A percentile compares a stretch with the other conserved stretches of the same genome.
phyloP scores from a whole-genome alignment of 768 basidiomycete species.

The Amanita subjunquillea region DNA sequence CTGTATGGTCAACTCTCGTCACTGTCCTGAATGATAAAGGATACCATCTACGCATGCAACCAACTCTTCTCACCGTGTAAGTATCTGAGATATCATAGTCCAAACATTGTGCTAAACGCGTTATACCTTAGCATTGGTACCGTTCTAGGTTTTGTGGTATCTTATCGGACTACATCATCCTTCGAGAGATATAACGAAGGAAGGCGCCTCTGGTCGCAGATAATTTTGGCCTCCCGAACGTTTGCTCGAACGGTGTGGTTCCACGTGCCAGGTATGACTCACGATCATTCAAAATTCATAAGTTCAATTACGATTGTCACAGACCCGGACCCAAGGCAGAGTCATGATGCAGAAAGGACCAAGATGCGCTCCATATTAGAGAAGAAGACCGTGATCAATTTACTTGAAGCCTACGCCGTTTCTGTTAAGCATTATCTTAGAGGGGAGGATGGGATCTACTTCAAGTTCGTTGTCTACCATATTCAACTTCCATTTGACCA shows the following conservation, averaged over 20 bases:
- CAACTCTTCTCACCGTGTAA: constrained; percentile 62
- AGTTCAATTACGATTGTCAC: not conserved
- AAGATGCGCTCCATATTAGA: constrained; percentile 44
- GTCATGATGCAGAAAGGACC: constrained; percentile 17
- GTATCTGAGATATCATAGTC: constrained; percentile 11
- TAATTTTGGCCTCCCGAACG: constrained; percentile 45
- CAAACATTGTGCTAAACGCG: not conserved
- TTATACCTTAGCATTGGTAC: constrained; percentile 35
- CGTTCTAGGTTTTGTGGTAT: constrained; percentile 66
- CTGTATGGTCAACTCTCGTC: constrained; percentile 51
- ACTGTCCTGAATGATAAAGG: constrained; percentile 38
- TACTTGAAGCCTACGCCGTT: constrained; percentile 55
- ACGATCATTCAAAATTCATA: not conserved
- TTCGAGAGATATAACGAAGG: constrained; percentile 76
- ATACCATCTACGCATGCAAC: constrained; percentile 29
- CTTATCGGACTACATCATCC: constrained; percentile 61
- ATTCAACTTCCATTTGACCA: not conserved
- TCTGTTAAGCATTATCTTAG: constrained; percentile 64
- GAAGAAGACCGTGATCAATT: constrained; percentile 60
- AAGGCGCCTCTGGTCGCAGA: constrained; percentile 56
- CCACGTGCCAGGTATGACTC: constrained; percentile 42
- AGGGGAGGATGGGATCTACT: constrained; percentile 43
- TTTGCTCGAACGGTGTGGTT: constrained; percentile 60
- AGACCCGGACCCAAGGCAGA: constrained; percentile 15
- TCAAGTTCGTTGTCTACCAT: constrained; percentile 17